Base-by-base conservation (phyloP, 805 yeast genomes). In the Starmerella bombi region DNA sequence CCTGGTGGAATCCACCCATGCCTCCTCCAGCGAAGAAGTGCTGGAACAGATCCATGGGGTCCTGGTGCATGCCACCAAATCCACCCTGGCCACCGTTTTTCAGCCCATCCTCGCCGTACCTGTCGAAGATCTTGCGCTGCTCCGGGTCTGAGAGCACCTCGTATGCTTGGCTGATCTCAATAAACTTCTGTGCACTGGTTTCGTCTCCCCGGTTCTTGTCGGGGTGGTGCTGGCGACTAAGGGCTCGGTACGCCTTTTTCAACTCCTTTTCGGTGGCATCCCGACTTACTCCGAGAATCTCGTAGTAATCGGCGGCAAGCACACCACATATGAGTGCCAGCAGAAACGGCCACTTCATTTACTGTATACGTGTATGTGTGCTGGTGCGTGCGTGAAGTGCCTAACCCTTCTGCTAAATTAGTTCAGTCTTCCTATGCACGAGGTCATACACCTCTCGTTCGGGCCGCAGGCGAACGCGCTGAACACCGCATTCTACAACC, bases 141-240 rank as follows among this genome's bases (percentile, higher is more conserved):
- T 80, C 82, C 4, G 70, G 57, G 56, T 84, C 83, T 49, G 74
- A 70, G 46, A 85, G 67, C 10, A 84, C 80, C 41, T 85, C 95
- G 59, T 88, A 88, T 0, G 97, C 97, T 55, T 80, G 93, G 14
- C 94, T 94, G 22, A 91, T 72, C 60, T 85, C 93, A 37, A 91
- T 77, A 58, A 86, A 91, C 61, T 73, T 77, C 37, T 80, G 77
- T 49, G 82, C 85, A 1, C 96, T 94, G 5, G 30, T 27, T 22
- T 71, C 79, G 51, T 78, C 73, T 5, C 78, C 80, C 2, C 58
- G 54, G 41, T 88, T 91, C 63, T 88, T 88, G 61, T 88, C 98
- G 2, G 98, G 98, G 56, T 88, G 98, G 60, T 72, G 84, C 56
- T 81, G 81, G 58, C 83, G 79, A 50, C 86, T 77, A 48, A 88